These are phyloP conservation scores for Marchantia paleacea DNA, from an alignment of 225 moss, liverwort and hornwort species.

Conservation along the genomic window DNA sequence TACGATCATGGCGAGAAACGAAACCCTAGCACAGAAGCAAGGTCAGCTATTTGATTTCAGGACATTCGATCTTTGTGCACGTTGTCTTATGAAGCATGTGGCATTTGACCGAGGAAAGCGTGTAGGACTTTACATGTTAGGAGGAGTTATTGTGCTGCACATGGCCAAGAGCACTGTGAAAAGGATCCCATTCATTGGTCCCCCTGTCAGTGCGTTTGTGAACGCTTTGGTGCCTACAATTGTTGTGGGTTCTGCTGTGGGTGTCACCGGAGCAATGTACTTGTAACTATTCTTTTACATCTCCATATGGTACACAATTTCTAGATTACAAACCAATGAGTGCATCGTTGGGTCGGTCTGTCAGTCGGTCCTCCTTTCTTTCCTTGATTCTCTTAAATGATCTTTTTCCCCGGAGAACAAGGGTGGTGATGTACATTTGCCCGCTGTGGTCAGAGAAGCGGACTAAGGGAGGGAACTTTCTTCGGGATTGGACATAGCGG, in stretches of 20 bases:
- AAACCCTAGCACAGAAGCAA: slow-evolving; percentile 37
- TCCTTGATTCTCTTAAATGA: no score
- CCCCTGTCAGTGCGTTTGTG: slow-evolving; percentile 56
- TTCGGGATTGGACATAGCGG: no score
- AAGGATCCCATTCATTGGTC: slow-evolving; percentile 68
- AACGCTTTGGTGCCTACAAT: slow-evolving; percentile 68
- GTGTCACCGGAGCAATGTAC: slow-evolving; percentile 79
- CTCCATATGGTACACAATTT: background rate
- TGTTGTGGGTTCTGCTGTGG: slow-evolving; percentile 70
- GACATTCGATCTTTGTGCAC: slow-evolving; percentile 67
- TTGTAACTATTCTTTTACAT: slow-evolving; percentile 30
- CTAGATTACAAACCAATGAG: background rate
- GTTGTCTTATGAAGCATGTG: slow-evolving; percentile 70
- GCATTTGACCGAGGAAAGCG: slow-evolving; percentile 85
- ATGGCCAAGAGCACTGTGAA: slow-evolving; percentile 65
- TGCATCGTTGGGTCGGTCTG: no score
- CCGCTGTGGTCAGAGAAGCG: no score
- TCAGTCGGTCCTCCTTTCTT: no score
- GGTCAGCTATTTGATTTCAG: slow-evolving; percentile 39
- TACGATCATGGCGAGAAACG: slow-evolving; percentile 39
- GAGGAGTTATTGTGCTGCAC: slow-evolving; percentile 74
- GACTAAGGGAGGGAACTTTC: no score
- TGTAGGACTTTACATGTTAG: slow-evolving; percentile 80
- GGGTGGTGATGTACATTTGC: no score
- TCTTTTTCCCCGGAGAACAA: no score